A percentile compares a stretch with the other conserved stretches of the same genome.
These are phyloP conservation scores for Fusarium torulosum DNA, from an alignment of 2,329 filamentous ascomycete species.

Conservation along the genomic window DNA sequence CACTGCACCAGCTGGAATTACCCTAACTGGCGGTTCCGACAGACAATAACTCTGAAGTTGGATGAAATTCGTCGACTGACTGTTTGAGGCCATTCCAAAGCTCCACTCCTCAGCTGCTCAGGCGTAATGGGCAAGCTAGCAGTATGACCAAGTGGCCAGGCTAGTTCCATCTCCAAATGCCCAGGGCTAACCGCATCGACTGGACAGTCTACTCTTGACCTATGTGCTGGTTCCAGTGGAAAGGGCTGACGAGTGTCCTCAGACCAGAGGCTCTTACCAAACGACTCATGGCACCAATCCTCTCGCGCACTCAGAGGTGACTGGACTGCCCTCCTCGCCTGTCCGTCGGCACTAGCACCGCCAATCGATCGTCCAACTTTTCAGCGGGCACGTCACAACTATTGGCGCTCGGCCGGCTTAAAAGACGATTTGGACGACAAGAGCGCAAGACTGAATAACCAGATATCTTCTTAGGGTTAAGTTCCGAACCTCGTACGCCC, in stretches of 20 bases:
- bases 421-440: conserved; percentile 77
- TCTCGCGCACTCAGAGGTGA: conserved; percentile 67
- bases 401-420: conserved; percentile 61
- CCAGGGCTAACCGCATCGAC: conserved; percentile 51
- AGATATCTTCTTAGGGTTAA: conserved; percentile 92
- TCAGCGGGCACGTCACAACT: conserved; percentile 60
- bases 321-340: conserved; percentile 67
- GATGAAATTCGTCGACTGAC: conserved; percentile 59
- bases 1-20: conserved; percentile 50
- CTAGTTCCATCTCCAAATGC: conserved; percentile 40
- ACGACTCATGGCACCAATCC: conserved; percentile 78
- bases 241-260: conserved; percentile 81
- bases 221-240: conserved; percentile 72
- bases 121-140: conserved; percentile 34
- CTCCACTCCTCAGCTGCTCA: conserved; percentile 56
- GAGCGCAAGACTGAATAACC: conserved; percentile 79
- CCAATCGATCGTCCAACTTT: conserved; percentile 59
- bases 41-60: conserved; percentile 50
- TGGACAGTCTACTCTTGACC: conserved; percentile 60
- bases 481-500: conserved; percentile 82
- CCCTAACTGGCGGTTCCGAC: conserved; percentile 59
- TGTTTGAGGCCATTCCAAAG: conserved; percentile 62
- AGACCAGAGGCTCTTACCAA: conserved; percentile 78
- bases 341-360: conserved; percentile 58
- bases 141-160: conserved; percentile 39